Evolutionary conservation across 768 basidiomycete genomes (phyloP), one percentile per base, ranked within the genome.

Genomic region (Psilocybe sp.): DNA sequence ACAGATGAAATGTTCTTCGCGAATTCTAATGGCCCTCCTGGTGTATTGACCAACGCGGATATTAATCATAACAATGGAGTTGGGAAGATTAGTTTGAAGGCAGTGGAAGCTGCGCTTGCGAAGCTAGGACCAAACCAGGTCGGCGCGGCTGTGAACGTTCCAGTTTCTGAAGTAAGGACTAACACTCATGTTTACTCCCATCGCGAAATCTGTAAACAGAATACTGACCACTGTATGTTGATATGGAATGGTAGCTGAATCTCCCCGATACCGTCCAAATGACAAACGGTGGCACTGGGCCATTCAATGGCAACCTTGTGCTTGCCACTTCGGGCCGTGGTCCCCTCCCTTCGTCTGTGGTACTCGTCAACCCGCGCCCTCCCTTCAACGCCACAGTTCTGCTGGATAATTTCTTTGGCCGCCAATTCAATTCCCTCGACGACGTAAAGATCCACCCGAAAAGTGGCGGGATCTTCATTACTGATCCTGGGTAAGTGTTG

Each of bases 391-490:
- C 78, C 4, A 88, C 84, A 0, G 75, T 85, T 18, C 62, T 91
- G 12, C 65, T 91, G 49, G 86, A 91, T 64, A 90, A 90, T 67
- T 87, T 77, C 64, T 85, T 79, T 56, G 88, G 87, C 1, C 73
- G 86, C 1, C 87, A 89, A 56, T 91, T 90, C 69, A 89, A 87
- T 64, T 88, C 88, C 1, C 64, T 90, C 44, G 88, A 90, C 62
- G 89, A 92, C 54, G 71, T 86, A 49, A 89, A 87, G 57, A 70
- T 89, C 3, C 82, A 88, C 46, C 86, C 85, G 1, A 85, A 51
- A 23, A 47, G 78, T 51, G 80, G 81, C 38, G 7, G 23, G 23
- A 78, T 80, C 37, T 59, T 90, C 1, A 89, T 90, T 67, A 90
- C 88, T 0, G 88, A 92, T 56, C 71, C 73, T n/a, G 69, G 73